Conservation (phyloP, 257 asterid genomes). For the Nicotiana attenuata region DNA sequence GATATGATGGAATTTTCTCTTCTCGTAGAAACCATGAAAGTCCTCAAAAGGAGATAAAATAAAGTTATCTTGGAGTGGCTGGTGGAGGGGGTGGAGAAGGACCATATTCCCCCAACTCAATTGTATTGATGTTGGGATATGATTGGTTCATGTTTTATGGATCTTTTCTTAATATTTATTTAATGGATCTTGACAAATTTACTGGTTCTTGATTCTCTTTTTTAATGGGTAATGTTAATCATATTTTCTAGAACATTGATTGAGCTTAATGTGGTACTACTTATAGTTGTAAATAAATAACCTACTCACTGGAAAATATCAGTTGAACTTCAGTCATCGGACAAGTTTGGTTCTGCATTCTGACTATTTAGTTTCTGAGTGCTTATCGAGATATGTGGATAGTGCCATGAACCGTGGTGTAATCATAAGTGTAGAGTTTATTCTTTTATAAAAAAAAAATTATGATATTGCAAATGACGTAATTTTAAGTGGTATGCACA, state of each 20-base stretch:
- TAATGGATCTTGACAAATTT: neutral
- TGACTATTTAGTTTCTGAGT: neutral
- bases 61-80: neutral
- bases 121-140: neutral
- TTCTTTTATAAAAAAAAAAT: neutral
- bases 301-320: neutral
- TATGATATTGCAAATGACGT: neutral
- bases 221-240: neutral
- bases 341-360: neutral
- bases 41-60: neutral
- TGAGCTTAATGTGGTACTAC: neutral
- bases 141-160: neutral
- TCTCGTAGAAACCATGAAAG: neutral
- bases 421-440: neutral
- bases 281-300: neutral
- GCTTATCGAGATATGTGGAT: neutral
- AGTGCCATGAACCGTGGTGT: neutral
- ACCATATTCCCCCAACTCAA: neutral
- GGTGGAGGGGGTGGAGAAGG: neutral
- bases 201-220: neutral
- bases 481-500: neutral
- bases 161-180: neutral
- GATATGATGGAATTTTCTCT: neutral
- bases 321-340: neutral
- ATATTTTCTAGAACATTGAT: neutral